Evolutionary conservation across 2,329 filamentous ascomycete species (phyloP), one percentile per base, ranked within the genome.

Genomic region (Verticillium nubilum): DNA sequence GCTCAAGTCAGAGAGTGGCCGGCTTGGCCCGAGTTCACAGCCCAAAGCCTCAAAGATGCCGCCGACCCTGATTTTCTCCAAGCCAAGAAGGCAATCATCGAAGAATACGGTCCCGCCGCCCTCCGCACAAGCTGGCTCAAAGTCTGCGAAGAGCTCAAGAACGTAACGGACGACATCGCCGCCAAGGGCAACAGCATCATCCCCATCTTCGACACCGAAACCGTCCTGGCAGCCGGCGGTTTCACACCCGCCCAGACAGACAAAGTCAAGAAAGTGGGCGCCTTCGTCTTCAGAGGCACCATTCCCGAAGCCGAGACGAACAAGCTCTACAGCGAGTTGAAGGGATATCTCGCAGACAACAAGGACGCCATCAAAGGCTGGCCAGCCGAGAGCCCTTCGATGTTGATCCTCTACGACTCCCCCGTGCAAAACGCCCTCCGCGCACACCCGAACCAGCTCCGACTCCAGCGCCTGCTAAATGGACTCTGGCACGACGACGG

Each of bases 331-430:
- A 50, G 58, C 31, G 69, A 73, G 26, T 60, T 74, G 23, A 70
- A 72, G 55, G 61, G 65, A 10, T 76, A 71, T 61, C 67, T 73
- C 26, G 62, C 63, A 37, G 69, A 72, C 33, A 76, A 75, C 61
- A 68, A 66, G 58, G 61, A 57, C 0, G 61, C 63, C 10, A 69
- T 73, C 28, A 58, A 62, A 53, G 70, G 71, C 6, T 76, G 74
- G 72, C 74, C 74, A 4, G 62, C 52, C 3, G 72, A 72, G 47
- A 72, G 65, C 5, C 74, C 75, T 1, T 73, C 71, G 23, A 76
- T 78, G 58, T 65, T 77, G 58, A 69, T 68, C 37, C 67, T 78
- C 4, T 77, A 74, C 65, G 66, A 69, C 61, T 72, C 75, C 3
- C 74, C 73, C 2, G 72, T 73, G 0, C 76, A 78, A 60, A 69